Base-by-base conservation (phyloP, 73 alveolate genomes). In the Halteria grandinella region DNA sequence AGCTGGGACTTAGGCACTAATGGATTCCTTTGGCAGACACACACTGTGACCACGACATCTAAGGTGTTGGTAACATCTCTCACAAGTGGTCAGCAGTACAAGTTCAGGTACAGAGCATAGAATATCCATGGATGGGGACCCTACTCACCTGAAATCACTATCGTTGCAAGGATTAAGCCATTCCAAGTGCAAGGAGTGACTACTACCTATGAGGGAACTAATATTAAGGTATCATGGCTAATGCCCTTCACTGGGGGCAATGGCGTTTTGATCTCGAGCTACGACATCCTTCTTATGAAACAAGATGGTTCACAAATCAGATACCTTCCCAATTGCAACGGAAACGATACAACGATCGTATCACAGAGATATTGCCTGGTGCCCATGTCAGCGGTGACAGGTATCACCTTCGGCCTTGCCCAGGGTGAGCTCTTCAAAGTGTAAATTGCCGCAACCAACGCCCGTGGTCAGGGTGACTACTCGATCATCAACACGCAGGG, bases 241-340 rank as follows among this genome's bases (percentile, higher is more conserved):
- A 32, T 5, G n/a, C 88, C 88, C 12, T 77, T 58, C 41, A 72
- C 80, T 31, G 88, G 83, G 7, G 88, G 81, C 1, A 27, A 41
- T 20, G 80, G 82, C 0, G 52, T 41, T 15, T 44, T 62, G 0
- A 37, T 83, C 36, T 59, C 75, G 18, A 51, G 73, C 24, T 83
- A 83, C 51, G 57, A 37, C n/a, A 62, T 83, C 27, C 40, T 4
- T 6, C 20, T 77, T 8, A 5, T 28, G 70, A 48, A 70, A 28
- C 0, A 25, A 3, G 74, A 59, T 77, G 88, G 81, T 2, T 3
- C 83, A 0, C 69, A 17, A 15, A 36, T 15, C 0, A 27, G 15
- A 0, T 57, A 39, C 36, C 1, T 47, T 7, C 37, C 72, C 18
- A 7, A 52, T 1, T 80, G 90, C 39, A 52, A 77, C 50, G 90